Base-by-base conservation (phyloP, 208 protist species). In the Giardia duodenalis region DNA sequence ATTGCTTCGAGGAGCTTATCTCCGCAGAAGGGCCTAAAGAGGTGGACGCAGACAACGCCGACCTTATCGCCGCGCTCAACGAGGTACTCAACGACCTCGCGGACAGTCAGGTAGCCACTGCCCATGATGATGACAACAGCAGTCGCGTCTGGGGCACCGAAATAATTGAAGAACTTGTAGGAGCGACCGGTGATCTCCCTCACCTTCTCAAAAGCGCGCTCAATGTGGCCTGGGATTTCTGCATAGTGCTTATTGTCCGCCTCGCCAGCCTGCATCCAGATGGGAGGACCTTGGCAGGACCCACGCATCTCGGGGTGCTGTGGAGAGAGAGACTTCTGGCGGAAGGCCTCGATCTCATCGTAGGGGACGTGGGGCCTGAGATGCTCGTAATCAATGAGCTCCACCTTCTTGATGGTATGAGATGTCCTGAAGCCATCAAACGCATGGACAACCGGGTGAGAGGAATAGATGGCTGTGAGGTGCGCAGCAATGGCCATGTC, bases 161-260 rank as follows among this genome's bases (percentile, higher is more conserved):
- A 46, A 88, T 96, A 96, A 4, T 96, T 93, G 88, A 96, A 95
- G 44, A 96, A 67, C 0, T 95, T 3, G 93, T 96, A 96, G 19
- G 67, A 0, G 0, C 95, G 57, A 42, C 95, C 95, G 44, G 94
- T 96, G 10, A 96, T 47, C 44, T 92, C 30, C 42, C 42, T 39
- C 43, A 96, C 42, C 39, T 95, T 76, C 19, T 94, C 86, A 92
- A 96, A 93, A 42, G 76, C 3, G 2, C 90, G 47, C 47, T 96
- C 67, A 47, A 96, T 93, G 57, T 95, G 92, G 10, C 67, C 92
- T 2, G 94, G 94, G 39, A 95, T 89, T 4, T 46, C 57, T 19
- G 94, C 88, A 87, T 94, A 95, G 88, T 95, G 92, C 30, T 3
- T 0, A 88, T 96, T 96, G 22, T 93, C 87, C n/a, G 95, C 94